Conservation (phyloP, 2,329 filamentous ascomycete species). For the Calonectria montana region DNA sequence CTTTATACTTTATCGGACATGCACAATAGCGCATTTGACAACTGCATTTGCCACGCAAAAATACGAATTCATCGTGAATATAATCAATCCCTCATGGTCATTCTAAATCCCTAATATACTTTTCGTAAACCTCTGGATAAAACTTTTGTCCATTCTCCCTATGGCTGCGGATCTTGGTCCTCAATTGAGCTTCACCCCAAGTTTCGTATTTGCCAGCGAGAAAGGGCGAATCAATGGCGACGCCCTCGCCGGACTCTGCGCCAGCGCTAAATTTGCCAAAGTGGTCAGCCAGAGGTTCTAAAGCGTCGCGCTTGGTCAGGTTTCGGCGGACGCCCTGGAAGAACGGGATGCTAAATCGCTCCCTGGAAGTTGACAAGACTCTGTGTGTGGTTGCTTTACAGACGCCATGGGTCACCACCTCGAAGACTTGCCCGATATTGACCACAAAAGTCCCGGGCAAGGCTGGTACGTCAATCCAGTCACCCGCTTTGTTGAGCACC, state of each 20-base stretch:
- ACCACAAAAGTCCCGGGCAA: constrained; percentile 65
- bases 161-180: constrained; percentile 66
- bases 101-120: constrained; percentile 54
- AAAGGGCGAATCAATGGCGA: constrained; percentile 60
- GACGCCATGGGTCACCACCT: constrained; percentile 65
- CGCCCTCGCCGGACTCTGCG: constrained; percentile 49
- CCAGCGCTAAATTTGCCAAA: constrained; percentile 44
- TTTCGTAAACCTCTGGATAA: constrained; percentile 60
- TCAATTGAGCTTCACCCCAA: constrained; percentile 65
- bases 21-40: too few species aligned
- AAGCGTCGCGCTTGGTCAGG: constrained; percentile 57
- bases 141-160: constrained; percentile 59
- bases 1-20: too few species aligned
- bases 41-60: too few species aligned
- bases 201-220: constrained; percentile 62
- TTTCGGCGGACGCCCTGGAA: constrained; percentile 62
- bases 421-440: constrained; percentile 69
- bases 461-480: constrained; percentile 62
- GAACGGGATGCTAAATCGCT: constrained; percentile 58
- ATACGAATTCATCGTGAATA: not conserved
- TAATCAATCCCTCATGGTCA: not conserved
- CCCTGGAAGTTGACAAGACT: constrained; percentile 48
- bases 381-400: constrained; percentile 65
- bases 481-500: constrained; percentile 58
- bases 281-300: constrained; percentile 51